Conservation (phyloP, 805 yeast species). For the Candida takata region DNA sequence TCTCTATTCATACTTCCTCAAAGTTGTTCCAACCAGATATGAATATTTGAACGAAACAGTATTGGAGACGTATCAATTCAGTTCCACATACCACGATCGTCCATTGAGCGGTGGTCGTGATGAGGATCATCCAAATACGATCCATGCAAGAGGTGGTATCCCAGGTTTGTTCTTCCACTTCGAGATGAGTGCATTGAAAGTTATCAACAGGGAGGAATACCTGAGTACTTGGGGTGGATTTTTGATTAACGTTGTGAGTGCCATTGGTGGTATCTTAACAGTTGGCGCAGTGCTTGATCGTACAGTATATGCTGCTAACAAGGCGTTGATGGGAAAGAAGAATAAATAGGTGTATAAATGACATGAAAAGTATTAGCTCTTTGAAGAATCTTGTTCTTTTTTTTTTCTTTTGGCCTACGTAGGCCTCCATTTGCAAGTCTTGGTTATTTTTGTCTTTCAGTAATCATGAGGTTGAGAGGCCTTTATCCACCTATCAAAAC, state of each 20-base stretch:
- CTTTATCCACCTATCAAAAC: no score
- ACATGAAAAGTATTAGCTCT: no score
- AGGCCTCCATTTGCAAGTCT: no score
- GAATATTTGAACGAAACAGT: slow-evolving; percentile 51
- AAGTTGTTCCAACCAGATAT: slow-evolving; percentile 85
- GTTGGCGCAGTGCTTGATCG: slow-evolving; percentile 87
- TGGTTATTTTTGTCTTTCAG: no score
- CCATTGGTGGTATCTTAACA: slow-evolving; percentile 89
- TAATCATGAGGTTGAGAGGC: no score
- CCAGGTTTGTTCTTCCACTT: slow-evolving; percentile 86
- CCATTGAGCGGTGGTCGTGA: slow-evolving; percentile 84
- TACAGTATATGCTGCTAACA: slow-evolving; percentile 84
- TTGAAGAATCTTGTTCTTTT: no score
- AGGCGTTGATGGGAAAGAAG: slow-evolving; percentile 63
- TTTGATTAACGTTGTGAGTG: slow-evolving; percentile 73
- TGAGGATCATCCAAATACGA: slow-evolving; percentile 81
- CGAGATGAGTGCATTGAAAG: slow-evolving; percentile 90
- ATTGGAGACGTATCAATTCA: slow-evolving; percentile 82
- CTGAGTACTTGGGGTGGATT: slow-evolving; percentile 76
- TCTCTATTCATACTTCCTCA: slow-evolving; percentile 70
- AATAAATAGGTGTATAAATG: slow-evolving; percentile 24
- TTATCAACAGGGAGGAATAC: slow-evolving; percentile 70
- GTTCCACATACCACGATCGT: slow-evolving; percentile 82
- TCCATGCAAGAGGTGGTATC: slow-evolving; percentile 77
- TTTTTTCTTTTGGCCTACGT: no score